Evolutionary conservation across 495 filamentous ascomycete species (phyloP), one percentile per base, ranked within the genome.

Genomic region (Penicillium paxilli): DNA sequence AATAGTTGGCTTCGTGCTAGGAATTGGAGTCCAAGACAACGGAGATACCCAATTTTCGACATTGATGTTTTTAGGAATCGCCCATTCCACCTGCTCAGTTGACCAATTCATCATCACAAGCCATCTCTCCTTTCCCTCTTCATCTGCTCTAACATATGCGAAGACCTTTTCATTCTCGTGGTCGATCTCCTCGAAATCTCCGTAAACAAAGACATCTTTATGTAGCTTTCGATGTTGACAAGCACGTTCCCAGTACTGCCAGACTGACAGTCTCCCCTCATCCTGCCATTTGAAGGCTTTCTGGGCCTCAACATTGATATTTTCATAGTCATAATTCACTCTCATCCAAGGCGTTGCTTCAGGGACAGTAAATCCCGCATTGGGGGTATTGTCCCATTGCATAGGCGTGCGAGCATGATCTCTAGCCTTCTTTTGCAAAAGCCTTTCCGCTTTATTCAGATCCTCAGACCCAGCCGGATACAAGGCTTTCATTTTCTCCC

Each of bases 401-500:
- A 87, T 80, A 0, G 83, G 83, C 16, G 75, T 69, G 10, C 83
- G 73, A 4, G 82, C 74, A 57, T 87, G 73, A 51, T 87, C 84
- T 17, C 83, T 74, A 1, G 78, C 76, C 53, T 76, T 69, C 23
- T 70, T 63, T 50, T 77, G 69, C 28, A 30, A 30, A 3, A 30
- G 28, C 28, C 7, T 30, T 30, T 30, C 3, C 1, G 28, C 28
- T 12, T 30, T 12, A 2, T 30, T 12, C 14, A 3, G 28, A 12
- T 12, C 3, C 14, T 30, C 7, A 30, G 28, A 9, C 7, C 7
- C 7, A 30, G 2, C 28, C 14, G 28, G 28, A 9, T 30, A 30
- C 14, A 30, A 12, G 8, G 25, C 28, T 30, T 30, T 30, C 14
- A 9, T 30, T 3, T 30, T 30, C 3, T 30, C 14, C 28, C 28